Evolutionary conservation across 768 basidiomycete genomes (phyloP).

Genomic region (Agaricus subrufescens): DNA sequence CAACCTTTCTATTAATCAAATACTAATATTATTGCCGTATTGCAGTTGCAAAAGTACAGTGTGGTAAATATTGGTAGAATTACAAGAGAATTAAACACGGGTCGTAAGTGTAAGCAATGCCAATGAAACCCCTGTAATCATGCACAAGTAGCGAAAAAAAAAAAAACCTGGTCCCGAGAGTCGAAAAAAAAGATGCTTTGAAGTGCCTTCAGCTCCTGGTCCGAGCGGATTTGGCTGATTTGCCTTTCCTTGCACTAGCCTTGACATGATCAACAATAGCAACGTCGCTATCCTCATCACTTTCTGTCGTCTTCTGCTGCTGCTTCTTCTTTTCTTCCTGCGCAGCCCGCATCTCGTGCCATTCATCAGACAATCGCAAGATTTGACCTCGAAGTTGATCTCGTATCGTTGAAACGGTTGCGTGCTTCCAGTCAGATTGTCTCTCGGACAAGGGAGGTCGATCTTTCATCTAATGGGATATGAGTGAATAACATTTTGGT

Average conservation of each 20-base stretch:
- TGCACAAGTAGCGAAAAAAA: not conserved
- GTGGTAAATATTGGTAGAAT: conserved; percentile 7
- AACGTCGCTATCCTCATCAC: conserved; percentile 34
- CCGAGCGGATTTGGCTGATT: conserved; percentile 1
- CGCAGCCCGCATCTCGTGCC: conserved; percentile 41
- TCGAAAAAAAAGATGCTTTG: not conserved
- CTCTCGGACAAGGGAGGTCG: conserved; percentile 31
- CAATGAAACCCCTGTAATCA: not conserved
- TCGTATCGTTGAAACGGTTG: conserved; percentile 41
- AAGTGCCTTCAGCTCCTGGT: conserved; percentile 2
- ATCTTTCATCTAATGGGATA: conserved; percentile 20
- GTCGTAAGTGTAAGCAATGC: not conserved
- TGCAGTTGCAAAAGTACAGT: conserved; percentile 7
- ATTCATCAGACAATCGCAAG: conserved; percentile 43
- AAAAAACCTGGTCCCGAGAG: not conserved
- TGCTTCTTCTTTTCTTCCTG: conserved; percentile 32
- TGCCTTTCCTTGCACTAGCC: conserved; percentile 13
- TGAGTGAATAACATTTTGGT: not conserved
- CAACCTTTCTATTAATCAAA: not conserved
- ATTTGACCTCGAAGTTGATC: conserved; percentile 40
- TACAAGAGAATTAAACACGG: conserved; percentile 5
- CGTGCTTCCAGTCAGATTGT: conserved; percentile 47
- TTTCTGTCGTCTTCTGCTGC: conserved; percentile 25
- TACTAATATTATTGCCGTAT: conserved; percentile 4
- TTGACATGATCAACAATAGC: conserved; percentile 30